Base-by-base conservation (phyloP, 2,329 filamentous ascomycete genomes). In the Septoria petroselini region DNA sequence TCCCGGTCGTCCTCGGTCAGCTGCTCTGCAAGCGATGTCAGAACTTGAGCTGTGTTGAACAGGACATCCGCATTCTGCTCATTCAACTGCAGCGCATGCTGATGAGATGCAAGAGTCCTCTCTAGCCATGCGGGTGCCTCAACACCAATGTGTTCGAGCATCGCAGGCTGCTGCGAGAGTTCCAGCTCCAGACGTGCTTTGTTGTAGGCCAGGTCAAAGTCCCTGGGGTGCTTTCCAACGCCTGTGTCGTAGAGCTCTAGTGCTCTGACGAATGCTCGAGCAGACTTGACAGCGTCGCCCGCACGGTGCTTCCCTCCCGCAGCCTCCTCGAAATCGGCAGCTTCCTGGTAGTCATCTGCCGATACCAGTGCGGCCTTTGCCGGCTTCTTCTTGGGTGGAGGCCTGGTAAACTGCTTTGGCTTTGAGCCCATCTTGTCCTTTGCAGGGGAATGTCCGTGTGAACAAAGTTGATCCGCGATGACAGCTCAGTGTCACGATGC, bases 151-250 rank as follows among this genome's bases (percentile, higher is more conserved):
- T 82, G 75, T 2, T 74, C 68, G n/a, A 80, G 71, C 15, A 88
- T 70, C 52, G 79, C 76, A 3, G 79, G 77, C 65, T 88, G 80
- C 55, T 86, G 84, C 15, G 82, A 81, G 51, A 88, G 77, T 62
- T 85, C 82, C 62, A 86, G 82, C 65, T 87, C 78, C 25, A 88
- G 75, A 54, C 83, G 77, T 19, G 85, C 84, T 80, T 86, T 87
- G 67, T 88, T 88, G 66, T 88, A 88, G 8, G 84, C 84, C 29
- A 88, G 73, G 68, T 88, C 85, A 67, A 88, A 84, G 15, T 76
- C 82, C 7, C 65, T 62, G 1, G 84, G 82, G 62, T 81, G 82
- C 52, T 73, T 79, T 41, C 71, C 70, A 25, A 88, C 64, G 9
- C 82, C 85, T 45, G 80, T 76, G 54, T 82, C 77, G 62, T 88